Evolutionary conservation across 2,329 filamentous ascomycete species (phyloP).

Genomic region (Podosphaera aphanis): DNA sequence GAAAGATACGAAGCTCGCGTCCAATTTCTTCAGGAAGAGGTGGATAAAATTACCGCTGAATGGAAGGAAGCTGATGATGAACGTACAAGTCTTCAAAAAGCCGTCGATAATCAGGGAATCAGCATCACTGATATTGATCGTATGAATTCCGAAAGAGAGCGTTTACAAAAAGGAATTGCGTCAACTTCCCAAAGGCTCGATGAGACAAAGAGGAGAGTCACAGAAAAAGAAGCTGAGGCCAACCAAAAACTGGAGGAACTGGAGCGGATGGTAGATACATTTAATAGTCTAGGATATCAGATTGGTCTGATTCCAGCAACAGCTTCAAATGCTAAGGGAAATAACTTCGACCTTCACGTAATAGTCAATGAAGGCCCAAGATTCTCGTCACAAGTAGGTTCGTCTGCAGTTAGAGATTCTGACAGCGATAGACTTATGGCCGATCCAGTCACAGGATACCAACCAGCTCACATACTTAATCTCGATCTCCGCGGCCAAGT

Average conservation of each 20-base stretch:
- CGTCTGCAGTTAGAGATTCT: constrained; percentile 15
- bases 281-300: constrained; percentile 87
- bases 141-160: constrained; percentile 87
- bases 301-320: constrained; percentile 72
- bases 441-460: constrained; percentile 67
- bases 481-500: constrained; percentile 66
- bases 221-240: constrained; percentile 73
- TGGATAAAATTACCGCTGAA: constrained; percentile 54
- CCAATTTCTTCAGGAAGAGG: constrained; percentile 63
- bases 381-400: constrained; percentile 37
- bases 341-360: constrained; percentile 64
- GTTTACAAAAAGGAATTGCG: constrained; percentile 74
- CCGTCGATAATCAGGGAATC: constrained; percentile 80
- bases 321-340: constrained; percentile 64
- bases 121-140: constrained; percentile 97
- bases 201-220: constrained; percentile 60
- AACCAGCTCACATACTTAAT: constrained; percentile 69
- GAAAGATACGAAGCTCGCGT: constrained; percentile 72
- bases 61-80: constrained; percentile 65
- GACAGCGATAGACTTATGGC: constrained; percentile 58
- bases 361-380: constrained; percentile 58
- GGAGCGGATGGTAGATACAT: constrained; percentile 71
- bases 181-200: constrained; percentile 53
- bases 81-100: constrained; percentile 52
- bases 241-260: constrained; percentile 71